Conservation (phyloP, 1,284 basidiomycete genomes). For the Fereydounia khargensis region DNA sequence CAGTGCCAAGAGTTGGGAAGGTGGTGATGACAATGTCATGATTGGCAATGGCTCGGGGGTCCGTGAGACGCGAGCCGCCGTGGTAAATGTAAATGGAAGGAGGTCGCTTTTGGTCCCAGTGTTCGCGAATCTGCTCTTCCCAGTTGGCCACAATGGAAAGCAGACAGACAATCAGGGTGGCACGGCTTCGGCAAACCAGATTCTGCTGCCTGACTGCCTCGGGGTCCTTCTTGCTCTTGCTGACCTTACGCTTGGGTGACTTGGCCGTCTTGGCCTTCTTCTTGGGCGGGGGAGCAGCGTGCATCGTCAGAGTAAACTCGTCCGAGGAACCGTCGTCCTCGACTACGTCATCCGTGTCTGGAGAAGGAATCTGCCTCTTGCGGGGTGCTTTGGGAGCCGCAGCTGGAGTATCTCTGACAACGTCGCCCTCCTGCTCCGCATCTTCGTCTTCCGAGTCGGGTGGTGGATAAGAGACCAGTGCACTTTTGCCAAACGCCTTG, state of each 20-base stretch:
- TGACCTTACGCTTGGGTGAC: slow-evolving; percentile 2
- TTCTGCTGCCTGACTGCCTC: slow-evolving; percentile 36
- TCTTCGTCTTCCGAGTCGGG: slow-evolving; percentile 5
- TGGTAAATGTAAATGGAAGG: slow-evolving; percentile 87
- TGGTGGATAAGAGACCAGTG: neutral
- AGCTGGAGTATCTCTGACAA: too few relatives aligned
- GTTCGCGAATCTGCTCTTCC: slow-evolving; percentile 96
- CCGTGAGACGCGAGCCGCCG: slow-evolving; percentile 80
- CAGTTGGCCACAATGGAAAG: slow-evolving; percentile 95
- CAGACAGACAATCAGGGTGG: slow-evolving; percentile 93
- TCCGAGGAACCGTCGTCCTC: neutral
- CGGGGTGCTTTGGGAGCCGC: too few relatives aligned
- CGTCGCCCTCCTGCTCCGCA: slow-evolving; percentile 9
- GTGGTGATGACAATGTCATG: slow-evolving; percentile 98
- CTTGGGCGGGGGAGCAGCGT: neutral
- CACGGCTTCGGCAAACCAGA: slow-evolving; percentile 66
- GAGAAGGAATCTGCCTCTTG: too few relatives aligned
- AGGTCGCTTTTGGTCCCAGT: slow-evolving; percentile 59
- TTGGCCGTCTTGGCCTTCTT: neutral
- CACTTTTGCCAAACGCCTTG: slow-evolving; percentile 65
- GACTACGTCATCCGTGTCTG: neutral
- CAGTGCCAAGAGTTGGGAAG: slow-evolving; percentile 89
- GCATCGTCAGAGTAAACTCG: too few relatives aligned
- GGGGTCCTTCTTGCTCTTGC: slow-evolving; percentile 64
- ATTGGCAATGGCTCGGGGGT: slow-evolving; percentile 79